Evolutionary conservation across 371 early-diverging fungal genomes (phyloP).

Genomic region (Chytridiales sp.): DNA sequence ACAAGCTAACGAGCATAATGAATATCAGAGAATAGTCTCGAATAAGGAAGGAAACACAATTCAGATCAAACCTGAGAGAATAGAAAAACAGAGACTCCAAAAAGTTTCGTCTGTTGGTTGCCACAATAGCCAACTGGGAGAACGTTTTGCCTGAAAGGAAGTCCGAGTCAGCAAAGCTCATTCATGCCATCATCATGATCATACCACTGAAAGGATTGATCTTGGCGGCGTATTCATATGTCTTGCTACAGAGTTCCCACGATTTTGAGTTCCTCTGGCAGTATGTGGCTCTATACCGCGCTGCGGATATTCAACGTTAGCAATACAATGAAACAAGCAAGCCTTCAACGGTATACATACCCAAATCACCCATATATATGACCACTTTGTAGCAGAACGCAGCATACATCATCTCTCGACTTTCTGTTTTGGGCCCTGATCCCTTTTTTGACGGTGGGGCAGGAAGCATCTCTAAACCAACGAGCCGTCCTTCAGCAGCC

Average conservation of each 20-base stretch:
- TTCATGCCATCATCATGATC: background rate
- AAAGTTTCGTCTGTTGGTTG: constrained; percentile 21
- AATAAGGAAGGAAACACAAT: background rate
- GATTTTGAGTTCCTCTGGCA: background rate
- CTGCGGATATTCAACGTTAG: background rate
- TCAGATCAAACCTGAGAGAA: constrained; percentile 25
- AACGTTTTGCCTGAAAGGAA: constrained; percentile 32
- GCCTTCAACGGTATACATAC: background rate
- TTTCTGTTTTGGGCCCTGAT: background rate
- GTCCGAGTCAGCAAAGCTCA: background rate
- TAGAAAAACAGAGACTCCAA: constrained; percentile 36
- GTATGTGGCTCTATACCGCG: constrained; percentile 15
- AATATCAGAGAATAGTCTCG: background rate
- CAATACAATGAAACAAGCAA: background rate
- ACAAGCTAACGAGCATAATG: constrained; percentile 18
- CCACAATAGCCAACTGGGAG: constrained; percentile 36
- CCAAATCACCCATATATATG: constrained; percentile 18
- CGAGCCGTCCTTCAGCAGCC: too few relatives aligned
- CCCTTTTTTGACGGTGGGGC: too few relatives aligned
- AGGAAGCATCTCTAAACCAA: too few relatives aligned
- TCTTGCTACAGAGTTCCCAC: background rate
- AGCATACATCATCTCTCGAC: constrained; percentile 1
- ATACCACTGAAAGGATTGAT: constrained; percentile 30
- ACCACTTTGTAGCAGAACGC: constrained; percentile 1
- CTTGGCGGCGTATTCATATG: constrained; percentile 29